These are phyloP conservation scores for Suhomyces bolitotheri DNA, from an alignment of 1,139 yeast genomes.

Conservation along the genomic window DNA sequence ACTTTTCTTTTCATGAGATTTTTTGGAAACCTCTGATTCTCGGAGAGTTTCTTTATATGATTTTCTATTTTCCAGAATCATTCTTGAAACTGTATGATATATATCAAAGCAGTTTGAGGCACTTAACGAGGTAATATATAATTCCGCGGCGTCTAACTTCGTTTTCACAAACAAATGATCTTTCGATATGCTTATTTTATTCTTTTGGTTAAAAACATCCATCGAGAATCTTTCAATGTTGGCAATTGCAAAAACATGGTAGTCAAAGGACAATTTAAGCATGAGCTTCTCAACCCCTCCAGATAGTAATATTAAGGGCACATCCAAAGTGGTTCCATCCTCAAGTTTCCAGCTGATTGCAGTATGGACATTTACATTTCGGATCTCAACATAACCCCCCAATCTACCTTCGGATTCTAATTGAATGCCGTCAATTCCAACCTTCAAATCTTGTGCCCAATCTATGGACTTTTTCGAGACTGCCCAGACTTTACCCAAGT, in stretches of 20 bases:
- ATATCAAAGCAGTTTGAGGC: conserved; percentile 83
- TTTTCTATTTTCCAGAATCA: conserved; percentile 68
- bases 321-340: conserved; percentile 42
- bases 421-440: conserved; percentile 57
- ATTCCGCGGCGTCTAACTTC: conserved; percentile 54
- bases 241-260: conserved; percentile 75
- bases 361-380: conserved; percentile 56
- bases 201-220: conserved; percentile 69
- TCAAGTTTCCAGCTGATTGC: conserved; percentile 69
- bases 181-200: conserved; percentile 42
- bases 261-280: conserved; percentile 72
- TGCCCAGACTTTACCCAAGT: conserved; percentile 64
- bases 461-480: conserved; percentile 65
- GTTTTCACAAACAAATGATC: conserved; percentile 65
- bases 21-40: conserved; percentile 39
- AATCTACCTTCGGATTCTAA: conserved; percentile 72
- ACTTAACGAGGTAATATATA: conserved; percentile 78
- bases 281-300: conserved; percentile 58
- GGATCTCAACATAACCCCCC: conserved; percentile 63
- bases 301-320: conserved; percentile 69
- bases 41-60: conserved; percentile 73
- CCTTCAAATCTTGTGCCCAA: conserved; percentile 70
- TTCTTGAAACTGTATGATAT: conserved; percentile 65
- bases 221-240: conserved; percentile 51
- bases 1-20: conserved; percentile 10